Evolutionary conservation across 768 basidiomycete genomes (phyloP).

Genomic region (Melanogaster broomeanus): DNA sequence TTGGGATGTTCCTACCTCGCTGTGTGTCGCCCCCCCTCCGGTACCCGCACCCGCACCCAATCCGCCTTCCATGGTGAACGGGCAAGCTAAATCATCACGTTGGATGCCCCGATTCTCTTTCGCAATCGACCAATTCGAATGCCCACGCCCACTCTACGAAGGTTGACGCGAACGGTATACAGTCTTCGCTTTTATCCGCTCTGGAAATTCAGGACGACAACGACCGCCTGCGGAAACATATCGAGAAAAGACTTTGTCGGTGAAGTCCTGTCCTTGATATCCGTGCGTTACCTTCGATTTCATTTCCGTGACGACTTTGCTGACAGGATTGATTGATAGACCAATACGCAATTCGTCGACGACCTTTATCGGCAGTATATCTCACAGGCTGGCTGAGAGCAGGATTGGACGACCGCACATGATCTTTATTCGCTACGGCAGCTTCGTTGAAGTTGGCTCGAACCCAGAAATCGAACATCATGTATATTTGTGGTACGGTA

Average conservation of each 20-base stretch:
- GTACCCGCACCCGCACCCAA: background rate
- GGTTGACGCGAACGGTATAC: slow-evolving; percentile 20
- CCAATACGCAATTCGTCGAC: slow-evolving; percentile 67
- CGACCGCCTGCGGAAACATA: slow-evolving; percentile 24
- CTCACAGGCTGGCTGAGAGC: slow-evolving; percentile 15
- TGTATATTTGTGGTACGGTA: too few species aligned
- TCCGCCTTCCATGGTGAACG: slow-evolving; percentile 20
- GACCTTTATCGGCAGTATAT: slow-evolving; percentile 56
- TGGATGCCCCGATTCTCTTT: slow-evolving; percentile 1
- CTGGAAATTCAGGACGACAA: slow-evolving; percentile 18
- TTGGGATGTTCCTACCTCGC: slow-evolving; percentile 54
- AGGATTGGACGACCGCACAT: background rate
- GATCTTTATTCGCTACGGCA: background rate
- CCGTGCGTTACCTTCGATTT: slow-evolving; percentile 41
- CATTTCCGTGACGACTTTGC: background rate
- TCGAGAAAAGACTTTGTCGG: slow-evolving; percentile 60
- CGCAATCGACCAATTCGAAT: slow-evolving; percentile 5
- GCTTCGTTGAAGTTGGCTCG: too few species aligned
- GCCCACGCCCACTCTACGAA: slow-evolving; percentile 4
- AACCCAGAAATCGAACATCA: too few species aligned
- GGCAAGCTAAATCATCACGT: slow-evolving; percentile 19
- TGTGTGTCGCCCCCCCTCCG: slow-evolving; percentile 22
- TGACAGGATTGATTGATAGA: slow-evolving; percentile 38
- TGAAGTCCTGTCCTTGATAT: slow-evolving; percentile 60
- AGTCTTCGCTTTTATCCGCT: slow-evolving; percentile 26